Conservation (phyloP, 2,329 filamentous ascomycete genomes). For the Botrytis porri region DNA sequence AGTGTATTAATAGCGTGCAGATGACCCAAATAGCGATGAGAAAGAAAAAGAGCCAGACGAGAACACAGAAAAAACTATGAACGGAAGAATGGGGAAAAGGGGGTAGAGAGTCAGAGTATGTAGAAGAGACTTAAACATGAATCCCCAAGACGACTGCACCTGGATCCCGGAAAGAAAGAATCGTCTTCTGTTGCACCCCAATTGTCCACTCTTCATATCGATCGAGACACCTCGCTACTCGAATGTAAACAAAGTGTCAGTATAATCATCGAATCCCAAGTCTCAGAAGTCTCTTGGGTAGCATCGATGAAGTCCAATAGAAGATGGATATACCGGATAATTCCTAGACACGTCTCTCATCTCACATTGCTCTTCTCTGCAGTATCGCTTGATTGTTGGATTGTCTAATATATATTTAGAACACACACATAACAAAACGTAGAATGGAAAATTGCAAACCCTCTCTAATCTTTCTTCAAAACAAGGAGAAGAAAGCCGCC, state of each 20-base stretch:
- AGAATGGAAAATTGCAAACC: not conserved
- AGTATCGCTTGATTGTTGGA: not conserved
- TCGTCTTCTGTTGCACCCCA: not conserved
- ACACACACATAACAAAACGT: not conserved
- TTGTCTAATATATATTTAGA: not conserved
- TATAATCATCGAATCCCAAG: not conserved
- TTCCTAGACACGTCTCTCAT: not conserved
- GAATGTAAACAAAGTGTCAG: not conserved
- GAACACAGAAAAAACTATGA: not conserved
- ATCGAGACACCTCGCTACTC: not conserved
- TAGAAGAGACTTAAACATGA: not conserved
- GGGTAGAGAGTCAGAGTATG: not conserved
- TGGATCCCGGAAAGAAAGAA: not conserved
- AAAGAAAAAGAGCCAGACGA: not conserved
- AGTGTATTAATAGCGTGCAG: rapidly evolving
- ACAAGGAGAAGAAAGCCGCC: not conserved
- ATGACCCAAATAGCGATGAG: not conserved
- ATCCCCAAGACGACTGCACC: not conserved
- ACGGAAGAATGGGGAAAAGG: not conserved
- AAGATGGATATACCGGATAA: not conserved
- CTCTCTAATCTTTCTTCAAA: not conserved
- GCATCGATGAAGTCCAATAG: not conserved
- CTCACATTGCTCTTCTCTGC: not conserved
- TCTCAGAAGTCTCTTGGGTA: not conserved
- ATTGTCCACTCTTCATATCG: not conserved